Conservation (phyloP, 2,329 filamentous ascomycete species). For the Zarea fungicola region DNA sequence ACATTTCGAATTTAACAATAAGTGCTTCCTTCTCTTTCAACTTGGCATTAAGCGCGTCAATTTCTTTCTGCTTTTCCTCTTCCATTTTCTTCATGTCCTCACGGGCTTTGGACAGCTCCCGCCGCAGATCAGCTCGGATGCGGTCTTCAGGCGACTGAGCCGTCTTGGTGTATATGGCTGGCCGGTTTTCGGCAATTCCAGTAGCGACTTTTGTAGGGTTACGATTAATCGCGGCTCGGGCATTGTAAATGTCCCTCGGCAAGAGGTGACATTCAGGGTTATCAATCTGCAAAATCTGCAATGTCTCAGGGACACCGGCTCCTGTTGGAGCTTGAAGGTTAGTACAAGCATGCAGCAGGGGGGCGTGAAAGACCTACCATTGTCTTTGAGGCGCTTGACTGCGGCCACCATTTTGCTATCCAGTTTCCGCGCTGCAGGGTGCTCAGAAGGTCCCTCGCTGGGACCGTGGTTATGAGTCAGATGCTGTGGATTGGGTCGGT, state of each 20-base stretch:
- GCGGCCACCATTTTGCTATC: slow-evolving; percentile 64
- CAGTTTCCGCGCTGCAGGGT: slow-evolving; percentile 60
- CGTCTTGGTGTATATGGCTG: slow-evolving; percentile 63
- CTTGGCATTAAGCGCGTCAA: slow-evolving; percentile 53
- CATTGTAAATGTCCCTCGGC: slow-evolving; percentile 63
- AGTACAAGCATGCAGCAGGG: slow-evolving; percentile 19
- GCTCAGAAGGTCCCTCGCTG: slow-evolving; percentile 61
- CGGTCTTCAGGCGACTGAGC: slow-evolving; percentile 58
- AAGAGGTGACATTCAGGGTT: slow-evolving; percentile 59
- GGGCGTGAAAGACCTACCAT: slow-evolving; percentile 42
- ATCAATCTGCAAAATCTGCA: slow-evolving; percentile 59
- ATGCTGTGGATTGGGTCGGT: slow-evolving; percentile 54
- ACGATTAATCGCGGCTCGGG: slow-evolving; percentile 60
- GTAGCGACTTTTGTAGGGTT: slow-evolving; percentile 58
- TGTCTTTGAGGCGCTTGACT: slow-evolving; percentile 61
- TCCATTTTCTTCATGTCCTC: slow-evolving; percentile 52
- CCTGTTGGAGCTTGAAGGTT: slow-evolving; percentile 40
- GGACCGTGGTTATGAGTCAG: slow-evolving; percentile 60
- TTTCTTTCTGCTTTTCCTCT: slow-evolving; percentile 52
- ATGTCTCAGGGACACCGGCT: slow-evolving; percentile 59
- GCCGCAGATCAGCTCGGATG: slow-evolving; percentile 56
- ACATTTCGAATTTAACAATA: slow-evolving; percentile 62
- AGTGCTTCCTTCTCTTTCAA: slow-evolving; percentile 59
- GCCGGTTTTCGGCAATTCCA: slow-evolving; percentile 54
- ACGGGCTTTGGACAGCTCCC: slow-evolving; percentile 53